Evolutionary conservation across 768 basidiomycete genomes (phyloP).

Genomic region (Calocybe cyanea): DNA sequence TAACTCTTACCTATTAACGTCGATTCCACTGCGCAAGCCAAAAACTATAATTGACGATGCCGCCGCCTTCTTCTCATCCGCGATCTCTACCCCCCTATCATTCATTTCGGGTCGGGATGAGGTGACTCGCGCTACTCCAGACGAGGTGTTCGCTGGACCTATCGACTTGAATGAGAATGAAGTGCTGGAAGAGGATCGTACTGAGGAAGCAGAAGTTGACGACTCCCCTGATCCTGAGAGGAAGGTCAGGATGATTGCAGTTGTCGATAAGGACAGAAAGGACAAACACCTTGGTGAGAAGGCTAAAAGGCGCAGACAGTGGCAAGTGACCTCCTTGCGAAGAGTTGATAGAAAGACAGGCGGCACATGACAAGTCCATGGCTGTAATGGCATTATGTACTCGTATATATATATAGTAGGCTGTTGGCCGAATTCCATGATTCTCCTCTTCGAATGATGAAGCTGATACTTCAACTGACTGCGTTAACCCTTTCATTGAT

Average conservation of each 20-base stretch:
- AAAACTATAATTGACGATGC: conserved; percentile 71
- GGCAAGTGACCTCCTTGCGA: conserved; percentile 36
- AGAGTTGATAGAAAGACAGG: conserved; percentile 33
- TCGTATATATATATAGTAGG: neutral
- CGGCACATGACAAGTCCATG: no score
- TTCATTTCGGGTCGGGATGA: conserved; percentile 40
- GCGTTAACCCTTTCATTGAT: conserved; percentile 2
- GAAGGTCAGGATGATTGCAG: conserved; percentile 49
- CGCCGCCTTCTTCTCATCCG: conserved; percentile 57
- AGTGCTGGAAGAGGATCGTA: conserved; percentile 72
- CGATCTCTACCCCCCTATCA: conserved; percentile 56
- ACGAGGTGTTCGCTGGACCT: conserved; percentile 61
- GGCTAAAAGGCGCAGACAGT: conserved; percentile 33
- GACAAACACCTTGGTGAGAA: conserved; percentile 26
- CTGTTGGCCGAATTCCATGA: no score
- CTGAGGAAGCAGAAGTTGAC: conserved; percentile 76
- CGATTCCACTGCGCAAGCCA: conserved; percentile 66
- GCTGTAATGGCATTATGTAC: conserved; percentile 1
- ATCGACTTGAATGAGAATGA: conserved; percentile 79
- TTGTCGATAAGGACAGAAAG: conserved; percentile 35
- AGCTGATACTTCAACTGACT: neutral
- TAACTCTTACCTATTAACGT: conserved; percentile 58
- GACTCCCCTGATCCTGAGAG: conserved; percentile 59
- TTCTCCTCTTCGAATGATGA: neutral
- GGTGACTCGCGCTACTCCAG: conserved; percentile 47